Evolutionary conservation across 169 alveolate species (phyloP).

Genomic region (Eimeria praecox): DNA sequence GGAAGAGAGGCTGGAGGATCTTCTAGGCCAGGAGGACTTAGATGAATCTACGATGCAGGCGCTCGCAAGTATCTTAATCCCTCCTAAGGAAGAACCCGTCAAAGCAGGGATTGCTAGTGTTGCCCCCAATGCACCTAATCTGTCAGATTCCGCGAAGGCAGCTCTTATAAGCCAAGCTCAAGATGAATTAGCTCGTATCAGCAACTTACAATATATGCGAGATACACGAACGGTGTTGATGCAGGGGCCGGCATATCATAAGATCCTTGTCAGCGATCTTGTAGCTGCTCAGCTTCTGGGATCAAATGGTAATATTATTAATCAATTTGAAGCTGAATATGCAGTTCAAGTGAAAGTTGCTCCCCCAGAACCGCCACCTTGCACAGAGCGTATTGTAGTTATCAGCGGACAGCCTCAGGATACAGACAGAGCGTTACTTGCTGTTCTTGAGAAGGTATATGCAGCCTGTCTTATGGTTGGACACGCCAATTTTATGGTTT

Average conservation of each 20-base stretch:
- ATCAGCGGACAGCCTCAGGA: constrained; percentile 64
- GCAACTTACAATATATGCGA: constrained; percentile 66
- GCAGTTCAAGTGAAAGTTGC: constrained; percentile 58
- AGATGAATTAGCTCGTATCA: constrained; percentile 74
- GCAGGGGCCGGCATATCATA: constrained; percentile 79
- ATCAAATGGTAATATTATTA: constrained; percentile 36
- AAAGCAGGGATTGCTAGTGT: constrained; percentile 70
- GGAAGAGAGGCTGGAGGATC: constrained; percentile 49
- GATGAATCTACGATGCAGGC: constrained; percentile 62
- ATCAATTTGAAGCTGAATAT: constrained; percentile 48
- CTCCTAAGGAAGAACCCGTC: constrained; percentile 61
- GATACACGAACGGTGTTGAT: constrained; percentile 1
- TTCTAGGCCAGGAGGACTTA: constrained; percentile 24
- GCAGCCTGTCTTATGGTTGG: constrained; percentile 79
- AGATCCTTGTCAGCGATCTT: constrained; percentile 62
- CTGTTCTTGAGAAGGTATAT: constrained; percentile 75
- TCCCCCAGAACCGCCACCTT: constrained; percentile 66
- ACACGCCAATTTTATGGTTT: constrained; percentile 63
- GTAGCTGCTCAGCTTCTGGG: constrained; percentile 80
- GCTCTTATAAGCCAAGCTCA: constrained; percentile 73
- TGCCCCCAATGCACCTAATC: constrained; percentile 49
- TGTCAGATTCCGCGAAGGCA: constrained; percentile 68
- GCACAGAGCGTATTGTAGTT: constrained; percentile 62
- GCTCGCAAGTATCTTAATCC: constrained; percentile 45
- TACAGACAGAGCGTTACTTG: constrained; percentile 66